Evolutionary conservation across 352 stramenopile genomes (phyloP).

Genomic region (Globisporangium rhizosaccharum): DNA sequence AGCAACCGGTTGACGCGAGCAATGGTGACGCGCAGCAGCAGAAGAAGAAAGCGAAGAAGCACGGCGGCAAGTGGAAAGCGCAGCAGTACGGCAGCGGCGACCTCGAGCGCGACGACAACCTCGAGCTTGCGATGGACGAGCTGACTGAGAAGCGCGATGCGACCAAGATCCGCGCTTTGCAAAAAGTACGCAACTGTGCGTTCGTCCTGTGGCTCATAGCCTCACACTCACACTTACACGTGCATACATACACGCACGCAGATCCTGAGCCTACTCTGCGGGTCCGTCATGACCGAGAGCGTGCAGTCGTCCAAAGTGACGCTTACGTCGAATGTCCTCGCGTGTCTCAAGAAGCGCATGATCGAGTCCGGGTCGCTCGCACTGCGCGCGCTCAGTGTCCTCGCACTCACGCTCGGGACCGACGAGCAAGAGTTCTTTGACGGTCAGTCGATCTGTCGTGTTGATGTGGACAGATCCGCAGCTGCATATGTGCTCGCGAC

Average conservation of each 20-base stretch:
- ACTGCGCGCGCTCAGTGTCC: constrained; percentile 36
- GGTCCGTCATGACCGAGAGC: constrained; percentile 33
- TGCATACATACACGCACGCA: neutral
- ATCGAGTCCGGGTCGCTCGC: constrained; percentile 47
- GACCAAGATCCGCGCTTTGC: constrained; percentile 47
- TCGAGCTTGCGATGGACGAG: constrained; percentile 49
- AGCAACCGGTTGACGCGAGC: constrained; percentile 12
- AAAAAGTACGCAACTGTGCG: constrained; percentile 21
- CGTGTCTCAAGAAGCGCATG: constrained; percentile 51
- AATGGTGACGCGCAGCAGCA: constrained; percentile 5
- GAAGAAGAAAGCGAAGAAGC: constrained; percentile 14
- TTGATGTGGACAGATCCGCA: neutral
- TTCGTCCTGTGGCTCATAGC: neutral
- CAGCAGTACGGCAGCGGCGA: constrained; percentile 24
- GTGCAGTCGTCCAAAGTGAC: constrained; percentile 31
- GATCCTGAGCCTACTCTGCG: constrained; percentile 39
- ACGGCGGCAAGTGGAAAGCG: constrained; percentile 28
- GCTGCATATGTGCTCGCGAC: neutral
- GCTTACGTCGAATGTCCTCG: constrained; percentile 33
- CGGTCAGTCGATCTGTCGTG: constrained; percentile 3
- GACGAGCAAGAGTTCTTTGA: constrained; percentile 53
- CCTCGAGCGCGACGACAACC: constrained; percentile 26
- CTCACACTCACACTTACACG: neutral
- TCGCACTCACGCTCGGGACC: constrained; percentile 48
- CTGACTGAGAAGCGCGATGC: constrained; percentile 61